Evolutionary conservation across 2,329 filamentous ascomycete species (phyloP), one percentile per base, ranked within the genome.

Genomic region (Reticulascus tulasneorum): DNA sequence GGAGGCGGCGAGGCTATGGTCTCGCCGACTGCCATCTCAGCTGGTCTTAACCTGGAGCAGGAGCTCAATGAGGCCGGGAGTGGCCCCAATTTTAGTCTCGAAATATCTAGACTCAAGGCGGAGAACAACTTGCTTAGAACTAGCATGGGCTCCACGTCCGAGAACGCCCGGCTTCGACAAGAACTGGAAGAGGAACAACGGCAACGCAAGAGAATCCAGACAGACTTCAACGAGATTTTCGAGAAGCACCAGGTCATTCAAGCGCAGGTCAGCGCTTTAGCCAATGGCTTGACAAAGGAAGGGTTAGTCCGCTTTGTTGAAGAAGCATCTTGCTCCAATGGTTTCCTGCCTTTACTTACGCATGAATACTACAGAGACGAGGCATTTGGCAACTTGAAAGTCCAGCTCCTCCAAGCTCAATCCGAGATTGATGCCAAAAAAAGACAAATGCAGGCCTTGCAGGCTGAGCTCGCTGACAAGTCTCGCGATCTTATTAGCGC

Each of bases 101-200:
- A 79, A 50, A 53, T 79, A 16, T 75, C 75, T 20, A 70, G 78
- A 22, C 60, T 83, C 30, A 77, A 74, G 51, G 73, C 78, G 6
- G 79, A 83, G 55, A 81, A 79, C 47, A 68, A 72, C 23, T 55
- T 82, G 7, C 59, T 82, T 10, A 71, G 72, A 40, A 73, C 67
- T 42, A 76, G 68, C 32, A 63, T 76, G 33, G 69, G 68, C 9
- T 71, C 70, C 7, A 68, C 69, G 7, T 71, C 73, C 2, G 75
- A 79, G 46, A 73, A 70, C 37, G 69, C 71, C 27, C 60, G 67
- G 27, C 59, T 82, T 29, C 67, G 75, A 20, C 63, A 65, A 35
- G 75, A 82, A 43, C 60, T 80, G 20, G 77, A 82, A 30, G 67
- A 74, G 38, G 59, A 71, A 37, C 71, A 67, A 36, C 63, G 66